Evolutionary conservation across 208 protist species (phyloP), one percentile per base, ranked within the genome.

Genomic region (Perkinsela sp.): DNA sequence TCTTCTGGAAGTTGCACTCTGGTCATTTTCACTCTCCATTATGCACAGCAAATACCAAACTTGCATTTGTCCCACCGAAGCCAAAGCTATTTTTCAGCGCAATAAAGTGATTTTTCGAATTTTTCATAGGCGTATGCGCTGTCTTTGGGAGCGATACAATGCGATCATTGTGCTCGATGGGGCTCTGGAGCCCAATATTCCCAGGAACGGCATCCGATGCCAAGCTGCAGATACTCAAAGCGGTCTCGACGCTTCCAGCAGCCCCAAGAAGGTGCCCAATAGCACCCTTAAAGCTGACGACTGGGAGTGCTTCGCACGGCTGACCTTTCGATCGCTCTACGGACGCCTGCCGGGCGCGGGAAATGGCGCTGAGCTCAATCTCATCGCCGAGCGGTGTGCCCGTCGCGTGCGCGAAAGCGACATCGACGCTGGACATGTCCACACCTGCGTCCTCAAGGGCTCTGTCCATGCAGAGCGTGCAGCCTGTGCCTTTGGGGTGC

Each of bases 401-500:
- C 0, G 96, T 98, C 1, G 94, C 94, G 74, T 98, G 96, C 28
- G 95, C 95, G 73, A 97, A 97, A 15, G 98, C 78, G 74, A 97
- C 96, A 1, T 79, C 82, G 16, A 98, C 78, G 0, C 31, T 72
- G 0, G 29, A 1, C 0, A 78, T 72, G 0, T 78, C 73, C 29
- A 86, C 70, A 66, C 77, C 80, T 1, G 78, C 82, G 66, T 90
- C 84, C 0, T 31, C 2, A 13, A 97, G 68, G 13, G 94, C 92
- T 29, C 72, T 66, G 1, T 57, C 67, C 74, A 98, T 84, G 69
- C 86, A 89, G 29, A 72, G 71, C n/a, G 73, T 57, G 16, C 92
- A 91, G 1, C 94, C 94, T 0, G 73, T 69, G 0, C 93, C 94
- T 6, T 88, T 75, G 0, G 88, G 82, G 48, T 85, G 78, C 16